These are phyloP conservation scores for Phytophthora megakarya DNA, from an alignment of 352 stramenopile genomes.

Conservation along the genomic window DNA sequence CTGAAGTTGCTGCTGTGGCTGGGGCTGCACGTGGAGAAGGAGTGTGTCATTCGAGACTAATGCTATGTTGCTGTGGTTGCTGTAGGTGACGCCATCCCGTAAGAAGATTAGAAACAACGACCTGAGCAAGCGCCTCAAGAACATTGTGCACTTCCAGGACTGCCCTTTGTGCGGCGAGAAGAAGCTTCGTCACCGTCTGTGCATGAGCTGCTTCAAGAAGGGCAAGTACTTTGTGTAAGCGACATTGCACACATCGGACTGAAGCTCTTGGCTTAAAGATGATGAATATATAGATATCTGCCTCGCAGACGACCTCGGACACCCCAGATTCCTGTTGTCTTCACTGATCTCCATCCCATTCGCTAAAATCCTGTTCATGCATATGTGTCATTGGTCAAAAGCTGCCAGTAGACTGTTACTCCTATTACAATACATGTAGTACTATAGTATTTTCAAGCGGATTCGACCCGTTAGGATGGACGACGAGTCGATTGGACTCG, in stretches of 20 bases:
- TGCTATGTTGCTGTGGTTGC: slow-evolving; percentile 12
- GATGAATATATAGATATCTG: slow-evolving; percentile 46
- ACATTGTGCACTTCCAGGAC: slow-evolving; percentile 91
- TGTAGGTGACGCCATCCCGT: slow-evolving; percentile 81
- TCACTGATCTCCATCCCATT: slow-evolving; percentile 15
- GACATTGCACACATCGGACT: slow-evolving; percentile 12
- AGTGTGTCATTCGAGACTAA: background rate
- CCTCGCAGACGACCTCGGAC: slow-evolving; percentile 14
- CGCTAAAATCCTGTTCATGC: slow-evolving; percentile 9
- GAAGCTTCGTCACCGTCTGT: slow-evolving; percentile 88
- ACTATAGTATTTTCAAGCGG: slow-evolving; percentile 16
- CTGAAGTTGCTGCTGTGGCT: slow-evolving; percentile 1
- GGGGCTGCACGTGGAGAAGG: background rate
- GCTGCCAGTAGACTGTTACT: background rate
- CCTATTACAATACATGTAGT: too few relatives aligned
- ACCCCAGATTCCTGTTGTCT: background rate
- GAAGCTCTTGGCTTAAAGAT: background rate
- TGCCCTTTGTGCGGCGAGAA: slow-evolving; percentile 85
- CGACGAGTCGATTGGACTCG: slow-evolving; percentile 43
- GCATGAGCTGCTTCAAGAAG: slow-evolving; percentile 93
- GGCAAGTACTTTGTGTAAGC: slow-evolving; percentile 89
- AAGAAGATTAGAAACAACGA: slow-evolving; percentile 91
- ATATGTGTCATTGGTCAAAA: slow-evolving; percentile 28
- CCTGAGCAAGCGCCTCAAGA: slow-evolving; percentile 87
- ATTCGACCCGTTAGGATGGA: slow-evolving; percentile 32